Conservation (phyloP, 352 stramenopile species). For the Pythium volutum region DNA sequence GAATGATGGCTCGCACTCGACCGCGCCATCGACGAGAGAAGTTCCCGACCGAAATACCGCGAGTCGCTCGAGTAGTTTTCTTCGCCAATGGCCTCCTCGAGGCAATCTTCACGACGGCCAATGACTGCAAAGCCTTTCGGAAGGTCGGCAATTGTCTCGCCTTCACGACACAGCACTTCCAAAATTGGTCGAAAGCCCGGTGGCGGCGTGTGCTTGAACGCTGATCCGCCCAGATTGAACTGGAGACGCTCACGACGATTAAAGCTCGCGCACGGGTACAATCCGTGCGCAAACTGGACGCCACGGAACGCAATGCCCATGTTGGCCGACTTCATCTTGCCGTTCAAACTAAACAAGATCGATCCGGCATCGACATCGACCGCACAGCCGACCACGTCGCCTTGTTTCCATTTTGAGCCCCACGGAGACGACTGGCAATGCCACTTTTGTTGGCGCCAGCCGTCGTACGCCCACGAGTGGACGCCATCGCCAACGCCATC, state of each 20-base stretch:
- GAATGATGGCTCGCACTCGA: conserved; percentile 46
- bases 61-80: conserved; percentile 79
- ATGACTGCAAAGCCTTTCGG: conserved; percentile 75
- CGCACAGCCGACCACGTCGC: conserved; percentile 89
- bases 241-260: conserved; percentile 83
- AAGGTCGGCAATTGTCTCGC: conserved; percentile 39
- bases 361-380: conserved; percentile 86
- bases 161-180: conserved; percentile 49
- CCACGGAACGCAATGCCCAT: conserved; percentile 85
- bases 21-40: conserved; percentile 71
- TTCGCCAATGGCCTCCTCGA: conserved; percentile 83
- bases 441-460: conserved; percentile 90
- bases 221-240: conserved; percentile 83
- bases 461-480: conserved; percentile 93
- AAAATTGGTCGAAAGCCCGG: conserved; percentile 80
- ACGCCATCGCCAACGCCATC: conserved; percentile 91
- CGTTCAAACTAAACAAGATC: conserved; percentile 92
- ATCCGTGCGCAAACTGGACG: conserved; percentile 73
- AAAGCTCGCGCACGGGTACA: conserved; percentile 88
- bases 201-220: conserved; percentile 74
- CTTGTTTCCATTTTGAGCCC: conserved; percentile 89
- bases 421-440: conserved; percentile 85
- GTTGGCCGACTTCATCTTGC: conserved; percentile 81
- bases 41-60: conserved; percentile 75
- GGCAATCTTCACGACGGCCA: conserved; percentile 72